These are phyloP conservation scores for Neonectria punicea DNA, from an alignment of 2,329 filamentous ascomycete species.

Conservation along the genomic window DNA sequence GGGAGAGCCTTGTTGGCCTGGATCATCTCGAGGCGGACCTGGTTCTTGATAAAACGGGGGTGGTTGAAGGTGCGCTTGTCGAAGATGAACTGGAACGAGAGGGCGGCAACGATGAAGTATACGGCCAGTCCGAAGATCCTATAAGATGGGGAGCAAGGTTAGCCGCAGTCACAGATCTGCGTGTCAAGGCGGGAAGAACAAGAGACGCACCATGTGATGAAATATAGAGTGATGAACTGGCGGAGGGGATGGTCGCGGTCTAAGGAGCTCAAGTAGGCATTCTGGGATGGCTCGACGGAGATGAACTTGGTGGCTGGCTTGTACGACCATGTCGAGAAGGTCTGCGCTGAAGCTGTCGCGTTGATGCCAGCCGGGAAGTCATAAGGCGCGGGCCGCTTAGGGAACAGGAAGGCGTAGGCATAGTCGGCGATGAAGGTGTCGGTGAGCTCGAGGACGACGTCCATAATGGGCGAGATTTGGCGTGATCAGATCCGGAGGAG, in stretches of 20 bases:
- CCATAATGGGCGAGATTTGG: constrained; percentile 69
- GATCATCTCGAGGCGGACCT: constrained; percentile 85
- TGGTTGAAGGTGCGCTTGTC: constrained; percentile 90
- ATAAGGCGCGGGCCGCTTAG: constrained; percentile 64
- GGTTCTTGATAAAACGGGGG: constrained; percentile 95
- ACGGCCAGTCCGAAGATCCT: constrained; percentile 88
- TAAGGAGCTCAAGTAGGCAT: constrained; percentile 83
- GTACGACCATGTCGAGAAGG: constrained; percentile 73
- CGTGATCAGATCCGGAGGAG: background rate
- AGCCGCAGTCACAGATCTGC: background rate
- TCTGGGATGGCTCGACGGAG: constrained; percentile 74
- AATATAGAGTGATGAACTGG: constrained; percentile 79
- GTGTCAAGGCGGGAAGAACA: background rate
- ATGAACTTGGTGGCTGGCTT: constrained; percentile 78
- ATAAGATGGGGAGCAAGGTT: background rate
- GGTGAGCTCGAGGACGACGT: constrained; percentile 86
- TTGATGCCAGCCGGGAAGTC: constrained; percentile 62
- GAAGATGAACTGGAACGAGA: constrained; percentile 91
- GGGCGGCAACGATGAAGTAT: constrained; percentile 85
- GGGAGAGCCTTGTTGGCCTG: constrained; percentile 84
- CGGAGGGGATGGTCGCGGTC: constrained; percentile 80
- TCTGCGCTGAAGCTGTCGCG: constrained; percentile 58
- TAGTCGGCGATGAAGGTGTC: constrained; percentile 87
- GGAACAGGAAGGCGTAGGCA: constrained; percentile 78
- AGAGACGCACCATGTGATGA: constrained; percentile 82